These are phyloP conservation scores for Boletellus sp. DNA, from an alignment of 768 basidiomycete genomes.

Conservation along the genomic window DNA sequence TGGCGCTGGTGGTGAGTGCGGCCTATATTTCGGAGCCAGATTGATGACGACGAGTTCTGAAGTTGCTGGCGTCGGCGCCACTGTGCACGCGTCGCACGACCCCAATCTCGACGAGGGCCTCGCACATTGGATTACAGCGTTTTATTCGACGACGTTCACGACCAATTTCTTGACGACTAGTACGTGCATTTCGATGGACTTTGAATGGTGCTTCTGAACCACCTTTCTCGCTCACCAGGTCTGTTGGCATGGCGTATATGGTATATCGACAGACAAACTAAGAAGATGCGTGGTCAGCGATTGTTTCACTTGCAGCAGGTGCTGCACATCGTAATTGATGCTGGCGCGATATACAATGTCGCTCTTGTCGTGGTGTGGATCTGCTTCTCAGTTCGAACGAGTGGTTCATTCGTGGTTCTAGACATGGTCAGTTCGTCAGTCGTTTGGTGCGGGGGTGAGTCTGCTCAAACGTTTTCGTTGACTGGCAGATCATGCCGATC, in stretches of 20 bases:
- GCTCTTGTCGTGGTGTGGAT: constrained; percentile 2
- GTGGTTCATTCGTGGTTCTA: constrained; percentile 8
- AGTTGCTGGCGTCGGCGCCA: constrained; percentile 15
- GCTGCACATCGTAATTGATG: constrained; percentile 3
- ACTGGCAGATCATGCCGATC: no score
- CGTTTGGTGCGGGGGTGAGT: no score
- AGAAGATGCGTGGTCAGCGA: not conserved
- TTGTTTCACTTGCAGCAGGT: not conserved
- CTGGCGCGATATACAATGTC: constrained; percentile 8
- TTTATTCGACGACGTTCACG: constrained; percentile 28
- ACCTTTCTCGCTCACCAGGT: not conserved
- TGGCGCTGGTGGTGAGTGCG: constrained; percentile 16
- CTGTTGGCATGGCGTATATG: constrained; percentile 6
- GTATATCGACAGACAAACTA: not conserved
- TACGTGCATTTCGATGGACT: not conserved
- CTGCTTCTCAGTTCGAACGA: not conserved
- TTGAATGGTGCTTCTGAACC: not conserved
- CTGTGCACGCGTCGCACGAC: constrained; percentile 4
- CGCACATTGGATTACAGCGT: constrained; percentile 31
- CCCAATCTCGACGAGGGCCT: constrained; percentile 23
- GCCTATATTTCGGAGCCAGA: no score
- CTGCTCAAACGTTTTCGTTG: no score
- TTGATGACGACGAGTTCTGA: no score
- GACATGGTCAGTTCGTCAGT: constrained; percentile 12
- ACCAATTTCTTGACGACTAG: constrained; percentile 32